These are phyloP conservation scores for Pythium apleroticum DNA, from an alignment of 352 stramenopile species.

Conservation along the genomic window DNA sequence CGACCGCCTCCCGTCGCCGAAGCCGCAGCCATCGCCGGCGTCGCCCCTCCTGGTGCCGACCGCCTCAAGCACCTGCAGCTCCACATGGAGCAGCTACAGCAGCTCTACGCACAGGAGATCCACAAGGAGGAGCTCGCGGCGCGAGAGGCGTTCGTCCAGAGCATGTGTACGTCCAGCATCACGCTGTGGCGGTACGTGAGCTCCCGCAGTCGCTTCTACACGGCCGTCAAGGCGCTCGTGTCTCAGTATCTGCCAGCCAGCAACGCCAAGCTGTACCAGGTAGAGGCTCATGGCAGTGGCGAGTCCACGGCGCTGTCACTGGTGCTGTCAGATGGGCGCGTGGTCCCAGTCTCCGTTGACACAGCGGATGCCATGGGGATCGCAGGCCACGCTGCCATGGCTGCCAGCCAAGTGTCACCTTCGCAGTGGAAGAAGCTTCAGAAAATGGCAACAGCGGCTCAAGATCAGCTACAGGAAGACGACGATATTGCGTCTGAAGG, in stretches of 20 bases:
- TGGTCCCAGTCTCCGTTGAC: not conserved
- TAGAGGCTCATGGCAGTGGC: conserved; percentile 19
- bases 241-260: conserved; percentile 39
- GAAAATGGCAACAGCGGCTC: not conserved
- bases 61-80: conserved; percentile 43
- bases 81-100: conserved; percentile 54
- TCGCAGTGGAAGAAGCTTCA: conserved; percentile 12
- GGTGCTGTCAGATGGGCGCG: conserved; percentile 6
- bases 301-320: not conserved
- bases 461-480: not conserved
- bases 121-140: conserved; percentile 44
- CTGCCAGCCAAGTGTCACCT: not conserved
- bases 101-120: conserved; percentile 46
- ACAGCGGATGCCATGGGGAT: conserved; percentile 8
- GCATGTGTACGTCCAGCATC: conserved; percentile 45
- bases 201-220: conserved; percentile 38
- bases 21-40: conserved; percentile 14
- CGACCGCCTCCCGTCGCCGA: conserved; percentile 8
- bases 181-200: conserved; percentile 43
- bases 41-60: conserved; percentile 20
- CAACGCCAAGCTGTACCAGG: conserved; percentile 30
- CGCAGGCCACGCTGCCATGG: conserved; percentile 9
- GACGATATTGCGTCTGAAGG: not conserved
- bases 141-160: conserved; percentile 40
- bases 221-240: conserved; percentile 40